Percentiles rank a stretch among this genome's conserved stretches.
Conservation (phyloP, 2,329 filamentous ascomycete species). For the Colletotrichum australisinense region DNA sequence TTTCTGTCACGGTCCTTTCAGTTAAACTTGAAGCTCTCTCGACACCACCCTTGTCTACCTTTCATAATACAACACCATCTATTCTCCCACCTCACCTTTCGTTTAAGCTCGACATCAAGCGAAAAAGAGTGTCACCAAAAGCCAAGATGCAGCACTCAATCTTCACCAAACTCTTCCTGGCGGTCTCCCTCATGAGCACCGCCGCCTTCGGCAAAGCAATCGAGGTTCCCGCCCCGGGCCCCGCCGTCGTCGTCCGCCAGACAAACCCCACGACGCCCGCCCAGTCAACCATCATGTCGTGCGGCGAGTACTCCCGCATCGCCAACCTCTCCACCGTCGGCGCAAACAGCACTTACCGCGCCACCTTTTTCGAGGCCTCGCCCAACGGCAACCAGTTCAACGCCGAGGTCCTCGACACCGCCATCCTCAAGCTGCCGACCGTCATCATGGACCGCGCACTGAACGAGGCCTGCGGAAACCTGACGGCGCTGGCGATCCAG, state of each 20-base stretch:
- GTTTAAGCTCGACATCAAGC: not conserved
- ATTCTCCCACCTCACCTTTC: not conserved
- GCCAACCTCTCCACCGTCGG: conserved; percentile 60
- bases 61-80: not conserved
- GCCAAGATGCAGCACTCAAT: conserved; percentile 27
- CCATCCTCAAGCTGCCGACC: conserved; percentile 48
- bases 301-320: conserved; percentile 55
- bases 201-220: conserved; percentile 15
- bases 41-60: not conserved
- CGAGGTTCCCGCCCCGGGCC: conserved; percentile 2
- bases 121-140: not conserved
- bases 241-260: conserved; percentile 34
- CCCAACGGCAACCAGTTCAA: conserved; percentile 52
- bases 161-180: conserved; percentile 32
- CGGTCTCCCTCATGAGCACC: conserved; percentile 21
- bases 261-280: not conserved
- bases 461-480: conserved; percentile 58
- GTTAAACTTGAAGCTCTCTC: not conserved
- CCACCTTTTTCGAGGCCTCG: conserved; percentile 56
- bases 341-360: conserved; percentile 56
- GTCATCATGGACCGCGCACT: conserved; percentile 53
- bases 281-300: conserved; percentile 38
- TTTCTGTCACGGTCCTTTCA: conserved; percentile 16
- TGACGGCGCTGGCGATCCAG: conserved; percentile 54
- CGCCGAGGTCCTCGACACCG: conserved; percentile 53